Percentiles rank a stretch among this genome's conserved stretches.
phyloP scores from a whole-genome alignment of 139 green algal species.

The Microglena sp. region DNA sequence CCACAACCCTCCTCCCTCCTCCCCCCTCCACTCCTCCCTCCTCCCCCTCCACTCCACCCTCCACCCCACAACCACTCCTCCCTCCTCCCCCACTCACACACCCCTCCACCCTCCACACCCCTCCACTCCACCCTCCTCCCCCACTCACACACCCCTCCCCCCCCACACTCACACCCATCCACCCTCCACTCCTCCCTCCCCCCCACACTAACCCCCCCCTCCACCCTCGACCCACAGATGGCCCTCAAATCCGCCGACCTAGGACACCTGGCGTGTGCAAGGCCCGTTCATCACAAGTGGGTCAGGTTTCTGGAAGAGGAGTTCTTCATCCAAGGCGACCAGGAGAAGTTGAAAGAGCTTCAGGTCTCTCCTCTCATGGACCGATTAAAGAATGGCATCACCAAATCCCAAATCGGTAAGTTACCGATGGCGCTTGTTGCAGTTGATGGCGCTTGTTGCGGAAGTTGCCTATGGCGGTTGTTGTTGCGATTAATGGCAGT shows the following conservation, averaged over 20 bases:
- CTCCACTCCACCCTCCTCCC: not conserved
- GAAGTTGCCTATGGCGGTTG: no score
- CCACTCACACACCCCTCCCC: no score
- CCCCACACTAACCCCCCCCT: not conserved
- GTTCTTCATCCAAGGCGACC: slow-evolving; percentile 53
- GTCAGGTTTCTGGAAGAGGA: slow-evolving; percentile 46
- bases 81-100: not conserved
- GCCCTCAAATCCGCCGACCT: slow-evolving; percentile 41
- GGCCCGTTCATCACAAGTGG: slow-evolving; percentile 48
- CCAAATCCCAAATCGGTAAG: slow-evolving; percentile 43
- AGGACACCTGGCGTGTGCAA: slow-evolving; percentile 30
- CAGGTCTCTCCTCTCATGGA: slow-evolving; percentile 50
- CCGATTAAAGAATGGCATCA: slow-evolving; percentile 44
- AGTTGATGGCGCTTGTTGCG: no score
- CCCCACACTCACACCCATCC: not conserved
- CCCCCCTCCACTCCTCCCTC: not conserved
- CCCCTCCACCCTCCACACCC: not conserved
- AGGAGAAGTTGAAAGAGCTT: slow-evolving; percentile 31
- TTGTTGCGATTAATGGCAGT: no score
- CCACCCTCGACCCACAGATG: slow-evolving; percentile 18
- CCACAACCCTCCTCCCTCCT: not conserved
- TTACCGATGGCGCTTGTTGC: no score
- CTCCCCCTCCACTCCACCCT: no score
- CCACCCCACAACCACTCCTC: not conserved
- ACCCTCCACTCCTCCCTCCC: not conserved